These are phyloP conservation scores for Crepidotus variabilis DNA, from an alignment of 768 basidiomycete genomes.

Conservation along the genomic window DNA sequence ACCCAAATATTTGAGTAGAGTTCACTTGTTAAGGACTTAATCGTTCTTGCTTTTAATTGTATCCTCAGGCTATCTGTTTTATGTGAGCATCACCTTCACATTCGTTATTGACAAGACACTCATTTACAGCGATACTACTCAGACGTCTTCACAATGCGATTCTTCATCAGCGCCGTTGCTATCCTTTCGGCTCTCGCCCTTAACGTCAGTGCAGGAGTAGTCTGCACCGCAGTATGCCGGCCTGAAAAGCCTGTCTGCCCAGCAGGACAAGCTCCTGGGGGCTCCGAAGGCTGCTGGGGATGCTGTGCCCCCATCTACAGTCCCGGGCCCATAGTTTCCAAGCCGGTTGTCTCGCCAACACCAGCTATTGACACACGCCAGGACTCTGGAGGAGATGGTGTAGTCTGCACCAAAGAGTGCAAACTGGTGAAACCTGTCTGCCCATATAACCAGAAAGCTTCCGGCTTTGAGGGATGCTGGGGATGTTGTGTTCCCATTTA, in stretches of 20 bases:
- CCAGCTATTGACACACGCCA: background rate
- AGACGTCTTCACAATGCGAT: background rate
- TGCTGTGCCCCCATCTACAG: slow-evolving; percentile 2
- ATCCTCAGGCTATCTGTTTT: background rate
- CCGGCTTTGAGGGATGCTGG: slow-evolving; percentile 15
- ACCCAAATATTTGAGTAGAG: too few species aligned
- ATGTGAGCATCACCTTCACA: background rate
- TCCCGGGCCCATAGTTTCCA: background rate
- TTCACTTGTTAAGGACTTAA: too few species aligned
- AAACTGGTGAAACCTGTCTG: slow-evolving; percentile 9
- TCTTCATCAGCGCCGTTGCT: background rate
- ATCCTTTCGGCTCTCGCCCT: background rate
- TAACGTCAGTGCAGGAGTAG: background rate
- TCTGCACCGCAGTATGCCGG: slow-evolving; percentile 11
- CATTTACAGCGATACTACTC: background rate
- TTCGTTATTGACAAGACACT: background rate
- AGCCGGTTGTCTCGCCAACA: background rate
- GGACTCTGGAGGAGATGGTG: background rate
- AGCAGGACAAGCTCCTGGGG: slow-evolving; percentile 2
- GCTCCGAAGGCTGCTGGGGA: slow-evolving; percentile 11
- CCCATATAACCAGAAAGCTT: slow-evolving; percentile 8
- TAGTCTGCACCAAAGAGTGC: slow-evolving; percentile 7
- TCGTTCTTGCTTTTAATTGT: too few species aligned
- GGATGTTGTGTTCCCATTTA: slow-evolving; percentile 8
- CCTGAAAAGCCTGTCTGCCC: slow-evolving; percentile 10